Conservation (phyloP, 352 stramenopile species). For the Phytophthora ohioensis region DNA sequence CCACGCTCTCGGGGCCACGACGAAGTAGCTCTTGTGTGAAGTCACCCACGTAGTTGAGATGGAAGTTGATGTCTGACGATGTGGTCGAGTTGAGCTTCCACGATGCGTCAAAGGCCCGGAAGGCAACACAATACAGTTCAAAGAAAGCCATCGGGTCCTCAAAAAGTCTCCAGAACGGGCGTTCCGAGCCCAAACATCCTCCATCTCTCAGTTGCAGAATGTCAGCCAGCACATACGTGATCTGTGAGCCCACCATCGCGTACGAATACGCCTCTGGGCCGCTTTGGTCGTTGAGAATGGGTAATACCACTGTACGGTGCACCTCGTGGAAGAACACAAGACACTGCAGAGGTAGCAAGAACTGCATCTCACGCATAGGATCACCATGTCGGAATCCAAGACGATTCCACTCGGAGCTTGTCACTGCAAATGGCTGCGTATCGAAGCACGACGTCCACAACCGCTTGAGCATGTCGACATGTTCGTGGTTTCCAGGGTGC, state of each 20-base stretch:
- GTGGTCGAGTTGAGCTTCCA: constrained; percentile 61
- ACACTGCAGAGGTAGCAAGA: constrained; percentile 77
- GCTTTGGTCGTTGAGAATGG: constrained; percentile 74
- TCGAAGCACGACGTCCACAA: constrained; percentile 84
- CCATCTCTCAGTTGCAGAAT: constrained; percentile 81
- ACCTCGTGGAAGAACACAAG: constrained; percentile 87
- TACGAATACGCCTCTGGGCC: constrained; percentile 71
- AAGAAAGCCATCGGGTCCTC: constrained; percentile 87
- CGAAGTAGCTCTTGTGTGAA: constrained; percentile 80
- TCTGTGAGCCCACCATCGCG: constrained; percentile 57
- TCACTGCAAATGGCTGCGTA: constrained; percentile 59
- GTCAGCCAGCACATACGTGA: constrained; percentile 71
- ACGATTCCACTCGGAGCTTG: constrained; percentile 58
- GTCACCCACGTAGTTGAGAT: constrained; percentile 74
- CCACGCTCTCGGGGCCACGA: constrained; percentile 66
- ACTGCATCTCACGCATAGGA: constrained; percentile 74
- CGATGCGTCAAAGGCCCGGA: constrained; percentile 76
- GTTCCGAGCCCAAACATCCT: constrained; percentile 73
- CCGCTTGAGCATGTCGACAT: constrained; percentile 70
- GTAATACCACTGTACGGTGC: constrained; percentile 65
- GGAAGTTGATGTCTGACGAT: constrained; percentile 64
- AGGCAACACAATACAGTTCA: constrained; percentile 81
- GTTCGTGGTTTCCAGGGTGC: constrained; percentile 66
- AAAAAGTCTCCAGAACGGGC: constrained; percentile 87
- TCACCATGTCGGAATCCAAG: constrained; percentile 78